phyloP scores from a whole-genome alignment of 306 rosid species.

The Sindora glabra region DNA sequence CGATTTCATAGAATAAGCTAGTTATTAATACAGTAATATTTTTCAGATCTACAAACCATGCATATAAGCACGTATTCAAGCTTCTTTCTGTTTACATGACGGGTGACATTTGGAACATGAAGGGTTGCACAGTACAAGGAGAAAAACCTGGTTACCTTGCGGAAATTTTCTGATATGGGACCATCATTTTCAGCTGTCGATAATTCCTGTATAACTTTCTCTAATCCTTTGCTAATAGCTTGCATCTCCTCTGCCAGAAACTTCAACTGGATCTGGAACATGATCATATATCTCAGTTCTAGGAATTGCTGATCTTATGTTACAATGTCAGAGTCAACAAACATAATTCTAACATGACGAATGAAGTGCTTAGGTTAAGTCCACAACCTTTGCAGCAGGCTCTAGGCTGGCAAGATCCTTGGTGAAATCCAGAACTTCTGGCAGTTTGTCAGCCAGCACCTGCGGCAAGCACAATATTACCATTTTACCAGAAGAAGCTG shows the following conservation, averaged over 20 bases:
- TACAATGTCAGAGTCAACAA: background rate
- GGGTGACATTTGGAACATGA: background rate
- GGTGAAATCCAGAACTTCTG: constrained; percentile 79
- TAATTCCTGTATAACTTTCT: constrained; percentile 74
- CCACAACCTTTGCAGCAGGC: constrained; percentile 76
- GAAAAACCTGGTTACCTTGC: constrained; percentile 38
- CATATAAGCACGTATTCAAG: background rate
- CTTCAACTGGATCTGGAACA: constrained; percentile 66
- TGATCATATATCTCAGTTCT: constrained; percentile 17
- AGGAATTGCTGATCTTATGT: background rate
- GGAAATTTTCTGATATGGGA: constrained; percentile 63
- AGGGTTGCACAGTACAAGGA: background rate
- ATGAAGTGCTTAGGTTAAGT: constrained; percentile 38
- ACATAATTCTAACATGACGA: background rate
- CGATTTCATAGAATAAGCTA: background rate
- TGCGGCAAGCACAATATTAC: constrained; percentile 21
- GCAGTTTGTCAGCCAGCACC: constrained; percentile 73
- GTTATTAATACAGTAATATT: background rate
- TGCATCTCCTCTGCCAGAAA: constrained; percentile 94
- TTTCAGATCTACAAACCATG: background rate
- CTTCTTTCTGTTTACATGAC: background rate
- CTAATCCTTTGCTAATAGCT: constrained; percentile 86
- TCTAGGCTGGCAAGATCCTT: constrained; percentile 72
- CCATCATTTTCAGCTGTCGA: constrained; percentile 78
- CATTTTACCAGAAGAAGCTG: constrained; percentile 7